Base-by-base conservation (phyloP, 2,329 filamentous ascomycete species). In the Bretziella fagacearum region DNA sequence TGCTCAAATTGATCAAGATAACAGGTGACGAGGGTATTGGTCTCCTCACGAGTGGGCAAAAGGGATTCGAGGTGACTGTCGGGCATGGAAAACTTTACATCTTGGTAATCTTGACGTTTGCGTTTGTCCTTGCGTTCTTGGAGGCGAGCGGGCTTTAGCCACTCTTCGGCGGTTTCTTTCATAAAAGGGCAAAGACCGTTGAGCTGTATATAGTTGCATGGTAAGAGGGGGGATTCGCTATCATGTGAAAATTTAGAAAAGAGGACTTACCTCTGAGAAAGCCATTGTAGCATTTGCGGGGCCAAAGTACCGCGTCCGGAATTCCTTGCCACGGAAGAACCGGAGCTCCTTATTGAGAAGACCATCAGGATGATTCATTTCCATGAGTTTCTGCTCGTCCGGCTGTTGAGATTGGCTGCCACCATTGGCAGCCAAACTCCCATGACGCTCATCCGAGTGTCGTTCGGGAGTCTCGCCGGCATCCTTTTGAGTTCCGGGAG, bases 141-240 rank as follows among this genome's bases (percentile, higher is more conserved):
- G 22, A 74, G 64, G 30, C 73, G 71, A 37, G 76, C 66, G 6
- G 73, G 73, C 44, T 69, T 66, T 47, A 77, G 64, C 71, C 73
- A 76, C 56, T 76, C 71, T 46, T 75, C 70, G 7, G 73, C 71
- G 1, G 72, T 76, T 60, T 77, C 72, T 53, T 68, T 70, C 73
- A 77, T 77, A 50, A 77, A 77, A 11, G 71, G 69, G 39, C 66
- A 71, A 39, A 77, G 63, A 2, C 73, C 73, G 2, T 69, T 69
- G 54, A 73, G 61, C 62, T 62, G 44, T 23, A 8, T 13, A 13
- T 5, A 30, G 40, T n/a, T n/a, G n/a, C n/a, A n/a, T n/a, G n/a
- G n/a, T n/a, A n/a, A n/a, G n/a, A n/a, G n/a, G n/a, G n/a, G n/a
- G n/a, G n/a, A n/a, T 33, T 17, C 18, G 2, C 6, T 13, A 33